Conservation (phyloP, 2,329 filamentous ascomycete genomes). For the Verticillium alfalfae region DNA sequence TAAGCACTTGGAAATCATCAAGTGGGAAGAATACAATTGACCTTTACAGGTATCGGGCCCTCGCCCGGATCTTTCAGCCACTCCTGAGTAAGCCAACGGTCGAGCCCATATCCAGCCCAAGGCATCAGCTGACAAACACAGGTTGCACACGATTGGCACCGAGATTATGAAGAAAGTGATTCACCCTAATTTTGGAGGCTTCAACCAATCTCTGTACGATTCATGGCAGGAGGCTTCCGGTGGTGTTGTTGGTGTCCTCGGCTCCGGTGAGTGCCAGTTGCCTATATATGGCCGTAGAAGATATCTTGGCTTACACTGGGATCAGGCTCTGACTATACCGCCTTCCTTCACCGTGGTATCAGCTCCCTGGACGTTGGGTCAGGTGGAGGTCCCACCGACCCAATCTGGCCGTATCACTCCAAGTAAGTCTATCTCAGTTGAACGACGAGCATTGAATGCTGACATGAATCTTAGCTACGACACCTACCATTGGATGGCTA, state of each 20-base stretch:
- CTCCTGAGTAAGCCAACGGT: constrained; percentile 43
- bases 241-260: constrained; percentile 45
- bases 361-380: constrained; percentile 52
- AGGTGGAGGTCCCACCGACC: constrained; percentile 30
- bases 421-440: not conserved
- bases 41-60: constrained; percentile 38
- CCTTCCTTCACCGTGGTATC: constrained; percentile 54
- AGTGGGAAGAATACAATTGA: not conserved
- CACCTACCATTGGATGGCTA: constrained; percentile 78
- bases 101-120: not conserved
- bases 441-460: not conserved
- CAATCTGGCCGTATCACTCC: constrained; percentile 72
- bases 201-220: constrained; percentile 32
- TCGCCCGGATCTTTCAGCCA: constrained; percentile 50
- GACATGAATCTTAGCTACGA: constrained; percentile 59
- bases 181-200: constrained; percentile 53
- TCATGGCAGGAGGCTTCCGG: constrained; percentile 28
- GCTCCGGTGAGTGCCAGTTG: constrained; percentile 27
- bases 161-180: constrained; percentile 55
- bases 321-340: constrained; percentile 60
- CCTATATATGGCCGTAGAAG: no score
- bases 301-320: not conserved
- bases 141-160: constrained; percentile 57
- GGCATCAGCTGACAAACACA: not conserved
- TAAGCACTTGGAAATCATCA: constrained; percentile 21